Evolutionary conservation across 2,329 filamentous ascomycete species (phyloP).

Genomic region (Trichophyton mentagrophytes): DNA sequence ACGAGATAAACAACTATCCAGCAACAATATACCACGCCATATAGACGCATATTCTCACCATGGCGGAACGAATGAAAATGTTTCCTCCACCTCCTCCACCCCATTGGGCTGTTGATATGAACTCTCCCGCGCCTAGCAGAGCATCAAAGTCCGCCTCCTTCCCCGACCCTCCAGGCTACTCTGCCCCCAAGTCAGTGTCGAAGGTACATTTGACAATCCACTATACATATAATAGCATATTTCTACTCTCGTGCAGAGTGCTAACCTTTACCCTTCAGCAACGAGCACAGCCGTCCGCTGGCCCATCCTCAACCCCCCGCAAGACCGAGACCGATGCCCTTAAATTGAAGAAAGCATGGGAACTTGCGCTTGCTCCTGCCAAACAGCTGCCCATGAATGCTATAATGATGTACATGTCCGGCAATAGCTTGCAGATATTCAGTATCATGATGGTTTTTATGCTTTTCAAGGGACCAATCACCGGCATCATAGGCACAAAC

Average conservation of each 20-base stretch:
- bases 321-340: slow-evolving; percentile 74
- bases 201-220: slow-evolving; percentile 11
- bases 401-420: slow-evolving; percentile 99
- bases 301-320: slow-evolving; percentile 46
- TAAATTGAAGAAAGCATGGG: slow-evolving; percentile 98
- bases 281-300: slow-evolving; percentile 38
- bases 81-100: slow-evolving; percentile 42
- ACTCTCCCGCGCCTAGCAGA: slow-evolving; percentile 53
- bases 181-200: slow-evolving; percentile 31
- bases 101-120: slow-evolving; percentile 72
- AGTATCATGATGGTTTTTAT: slow-evolving; percentile 99
- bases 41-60: neutral
- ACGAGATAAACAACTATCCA: neutral
- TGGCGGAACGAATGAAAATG: neutral
- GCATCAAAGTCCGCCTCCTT: slow-evolving; percentile 53
- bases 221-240: slow-evolving; percentile 8
- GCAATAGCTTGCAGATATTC: slow-evolving; percentile 96
- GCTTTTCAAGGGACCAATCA: slow-evolving; percentile 92
- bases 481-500: slow-evolving; percentile 70
- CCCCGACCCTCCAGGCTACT: slow-evolving; percentile 77
- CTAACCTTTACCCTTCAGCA: slow-evolving; percentile 13
- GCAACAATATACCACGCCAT: neutral
- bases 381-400: slow-evolving; percentile 96
- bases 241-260: slow-evolving; percentile 14
- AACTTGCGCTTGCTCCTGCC: slow-evolving; percentile 81